phyloP scores from a whole-genome alignment of 192 early-diverging fungal species.

The Backusella tuberculispora region DNA sequence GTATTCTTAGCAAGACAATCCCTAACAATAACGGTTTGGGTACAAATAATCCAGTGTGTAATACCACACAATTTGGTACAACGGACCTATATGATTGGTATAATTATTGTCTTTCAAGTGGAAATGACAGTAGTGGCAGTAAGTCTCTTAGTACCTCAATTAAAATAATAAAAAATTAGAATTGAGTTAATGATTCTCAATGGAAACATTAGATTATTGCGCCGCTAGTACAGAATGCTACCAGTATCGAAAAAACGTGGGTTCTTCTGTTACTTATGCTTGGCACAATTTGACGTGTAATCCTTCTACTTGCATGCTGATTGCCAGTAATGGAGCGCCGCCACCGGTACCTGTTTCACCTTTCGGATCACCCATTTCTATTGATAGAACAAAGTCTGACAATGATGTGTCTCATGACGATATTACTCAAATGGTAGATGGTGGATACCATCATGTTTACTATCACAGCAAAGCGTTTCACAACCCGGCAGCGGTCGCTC shows the following conservation, averaged over 20 bases:
- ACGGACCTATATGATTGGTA: constrained; percentile 29
- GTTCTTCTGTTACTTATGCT: background rate
- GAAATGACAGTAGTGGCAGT: constrained; percentile 28
- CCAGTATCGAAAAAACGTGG: constrained; percentile 11
- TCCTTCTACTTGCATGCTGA: constrained; percentile 20
- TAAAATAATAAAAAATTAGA: background rate
- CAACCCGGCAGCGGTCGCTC: constrained; percentile 6
- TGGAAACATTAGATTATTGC: constrained; percentile 24
- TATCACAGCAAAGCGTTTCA: background rate
- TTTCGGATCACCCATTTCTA: background rate
- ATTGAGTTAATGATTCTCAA: background rate
- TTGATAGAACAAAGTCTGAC: background rate
- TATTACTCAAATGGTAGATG: background rate
- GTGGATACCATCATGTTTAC: background rate
- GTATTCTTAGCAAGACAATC: constrained; percentile 28
- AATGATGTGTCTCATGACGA: background rate
- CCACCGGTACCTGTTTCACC: constrained; percentile 17
- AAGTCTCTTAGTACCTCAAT: background rate
- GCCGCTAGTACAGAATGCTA: constrained; percentile 30
- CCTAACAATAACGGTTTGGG: background rate
- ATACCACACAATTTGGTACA: constrained; percentile 23
- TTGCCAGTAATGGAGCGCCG: constrained; percentile 14
- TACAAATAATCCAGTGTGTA: background rate
- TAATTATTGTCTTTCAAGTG: constrained; percentile 29
- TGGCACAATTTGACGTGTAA: constrained; percentile 33